phyloP scores from a whole-genome alignment of 495 filamentous ascomycete genomes.

The Annulohypoxylon moriforme region DNA sequence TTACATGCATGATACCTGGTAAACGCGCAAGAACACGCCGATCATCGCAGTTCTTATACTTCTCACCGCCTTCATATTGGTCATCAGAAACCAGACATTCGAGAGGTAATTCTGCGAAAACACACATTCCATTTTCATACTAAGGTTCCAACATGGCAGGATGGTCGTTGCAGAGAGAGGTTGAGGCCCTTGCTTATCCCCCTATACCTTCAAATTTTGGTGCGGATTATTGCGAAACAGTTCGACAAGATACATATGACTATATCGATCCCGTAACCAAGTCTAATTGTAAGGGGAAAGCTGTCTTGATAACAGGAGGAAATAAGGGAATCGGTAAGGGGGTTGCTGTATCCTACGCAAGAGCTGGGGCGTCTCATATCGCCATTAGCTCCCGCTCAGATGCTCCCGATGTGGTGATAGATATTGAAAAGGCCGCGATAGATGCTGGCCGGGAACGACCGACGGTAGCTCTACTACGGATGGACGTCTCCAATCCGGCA shows the following conservation, averaged over 20 bases:
- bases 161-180: conserved; percentile 11
- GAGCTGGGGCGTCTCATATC: conserved; percentile 50
- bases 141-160: conserved; percentile 11
- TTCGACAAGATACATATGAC: conserved; percentile 57
- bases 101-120: neutral
- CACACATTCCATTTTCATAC: neutral
- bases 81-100: neutral
- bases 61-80: neutral
- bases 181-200: conserved; percentile 18
- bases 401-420: conserved; percentile 42
- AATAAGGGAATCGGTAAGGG: conserved; percentile 60
- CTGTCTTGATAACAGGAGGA: conserved; percentile 59
- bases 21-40: neutral
- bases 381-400: conserved; percentile 53
- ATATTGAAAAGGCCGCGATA: conserved; percentile 53
- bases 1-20: neutral
- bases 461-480: conserved; percentile 46
- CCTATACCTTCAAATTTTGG: conserved; percentile 29
- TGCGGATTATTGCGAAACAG: conserved; percentile 24
- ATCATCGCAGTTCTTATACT: neutral
- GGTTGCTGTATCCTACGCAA: conserved; percentile 57
- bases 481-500: conserved; percentile 57
- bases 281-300: conserved; percentile 49
- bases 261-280: conserved; percentile 49
- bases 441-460: conserved; percentile 50